Base-by-base conservation (phyloP, 495 filamentous ascomycete species). In the Amphirosellinia nigrospora region DNA sequence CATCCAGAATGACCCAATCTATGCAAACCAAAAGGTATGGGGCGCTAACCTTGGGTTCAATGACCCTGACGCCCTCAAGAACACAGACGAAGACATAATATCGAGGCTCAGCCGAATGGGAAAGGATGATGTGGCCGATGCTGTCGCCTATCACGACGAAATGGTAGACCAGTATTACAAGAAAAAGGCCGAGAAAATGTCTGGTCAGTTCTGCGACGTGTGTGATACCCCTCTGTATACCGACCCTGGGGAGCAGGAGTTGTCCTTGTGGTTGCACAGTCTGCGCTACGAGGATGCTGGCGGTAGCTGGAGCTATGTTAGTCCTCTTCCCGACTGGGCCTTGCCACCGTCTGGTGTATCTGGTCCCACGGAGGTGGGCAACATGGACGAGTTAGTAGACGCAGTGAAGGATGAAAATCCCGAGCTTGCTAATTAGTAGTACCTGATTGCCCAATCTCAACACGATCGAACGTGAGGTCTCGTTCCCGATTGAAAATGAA, bases 1-100 rank as follows among this genome's bases (percentile, higher is more conserved):
- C 3, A 98, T 99, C 74, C 88, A 91, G 60, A 98, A 98, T 77
- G 96, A 99, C 77, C 96, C 96, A 4, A 99, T 99, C 70, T 99
- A 99, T 79, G 93, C 92, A 73, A 98, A 98, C 75, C 90, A 92
- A 68, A 88, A 88, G 58, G 96, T 98, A 23, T 99, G 96, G 85
- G 96, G 96, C 2, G 83, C 89, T 0, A 85, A 88, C 1, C 86
- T 99, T 0, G 96, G 91, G 8, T 86, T 86, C 60, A 87, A 90
- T 61, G 92, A 94, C 69, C 81, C 86, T 38, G 86, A 89, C 39
- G 86, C 84, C 8, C 79, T 83, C 4, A 85, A 86, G 4, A 90
- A 93, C 45, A 89, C 87, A 21, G 96, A 99, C 78, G 92, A 93
- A 36, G 93, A 96, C 75, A 91, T 99, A 69, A 94, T 98, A 73